phyloP scores from a whole-genome alignment of 2,329 filamentous ascomycete species.

The Diaporthe caulivora region DNA sequence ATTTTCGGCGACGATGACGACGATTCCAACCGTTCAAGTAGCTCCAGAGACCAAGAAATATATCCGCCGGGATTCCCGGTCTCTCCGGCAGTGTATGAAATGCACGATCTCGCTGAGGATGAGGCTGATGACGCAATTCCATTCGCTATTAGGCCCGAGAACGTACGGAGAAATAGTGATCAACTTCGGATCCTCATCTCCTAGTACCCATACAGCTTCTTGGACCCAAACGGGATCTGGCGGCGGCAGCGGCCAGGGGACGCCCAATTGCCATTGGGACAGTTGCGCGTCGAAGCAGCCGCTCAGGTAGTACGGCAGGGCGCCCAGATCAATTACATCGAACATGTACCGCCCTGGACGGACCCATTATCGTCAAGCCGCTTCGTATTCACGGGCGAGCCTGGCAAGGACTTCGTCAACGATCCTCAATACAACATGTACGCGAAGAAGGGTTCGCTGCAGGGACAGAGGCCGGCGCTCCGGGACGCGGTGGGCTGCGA shows the following conservation, averaged over 20 bases:
- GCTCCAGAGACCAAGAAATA: neutral
- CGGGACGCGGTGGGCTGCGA: neutral
- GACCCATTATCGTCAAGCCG: slow-evolving; percentile 34
- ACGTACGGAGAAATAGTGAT: neutral
- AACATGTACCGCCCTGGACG: slow-evolving; percentile 38
- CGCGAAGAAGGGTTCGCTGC: slow-evolving; percentile 8
- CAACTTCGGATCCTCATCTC: neutral
- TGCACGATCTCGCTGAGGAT: neutral
- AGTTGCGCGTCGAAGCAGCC: neutral
- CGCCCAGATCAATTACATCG: slow-evolving; percentile 30
- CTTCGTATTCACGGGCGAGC: slow-evolving; percentile 3
- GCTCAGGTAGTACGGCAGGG: neutral
- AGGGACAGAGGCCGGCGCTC: slow-evolving; percentile 33
- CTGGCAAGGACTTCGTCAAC: neutral
- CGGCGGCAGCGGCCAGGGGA: neutral
- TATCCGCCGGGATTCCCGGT: slow-evolving; percentile 10
- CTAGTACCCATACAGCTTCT: neutral
- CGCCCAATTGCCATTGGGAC: neutral
- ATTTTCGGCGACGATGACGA: neutral
- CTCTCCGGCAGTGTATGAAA: neutral
- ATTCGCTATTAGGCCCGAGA: neutral
- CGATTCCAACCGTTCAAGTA: neutral
- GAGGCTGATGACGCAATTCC: neutral
- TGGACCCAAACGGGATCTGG: neutral
- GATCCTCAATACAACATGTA: slow-evolving; percentile 12